Percentiles rank a stretch among this genome's conserved stretches.
phyloP scores from a whole-genome alignment of 2,329 filamentous ascomycete species.

The Trichoderma sp. region DNA sequence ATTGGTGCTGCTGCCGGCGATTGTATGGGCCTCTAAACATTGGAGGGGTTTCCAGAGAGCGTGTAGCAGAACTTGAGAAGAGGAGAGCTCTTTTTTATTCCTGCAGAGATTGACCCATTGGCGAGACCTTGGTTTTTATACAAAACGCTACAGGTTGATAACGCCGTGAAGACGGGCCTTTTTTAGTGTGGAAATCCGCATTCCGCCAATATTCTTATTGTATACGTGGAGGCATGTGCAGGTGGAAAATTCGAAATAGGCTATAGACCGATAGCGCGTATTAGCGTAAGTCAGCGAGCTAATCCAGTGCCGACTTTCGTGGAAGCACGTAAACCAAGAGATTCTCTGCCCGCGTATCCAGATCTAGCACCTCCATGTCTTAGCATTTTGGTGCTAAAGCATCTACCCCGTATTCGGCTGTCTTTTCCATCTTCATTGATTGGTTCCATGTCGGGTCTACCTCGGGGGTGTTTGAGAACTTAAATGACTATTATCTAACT shows the following conservation, averaged over 20 bases:
- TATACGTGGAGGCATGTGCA: background rate
- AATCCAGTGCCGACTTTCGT: background rate
- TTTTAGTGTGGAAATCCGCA: background rate
- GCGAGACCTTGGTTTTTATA: background rate
- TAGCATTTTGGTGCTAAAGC: background rate
- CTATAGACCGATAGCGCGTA: background rate
- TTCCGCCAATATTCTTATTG: background rate
- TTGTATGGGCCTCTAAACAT: background rate
- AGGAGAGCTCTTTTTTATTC: background rate
- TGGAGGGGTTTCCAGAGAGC: background rate
- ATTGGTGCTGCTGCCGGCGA: background rate
- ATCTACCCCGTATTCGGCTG: background rate
- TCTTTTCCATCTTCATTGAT: background rate
- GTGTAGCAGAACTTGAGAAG: background rate
- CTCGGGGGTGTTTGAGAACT: background rate
- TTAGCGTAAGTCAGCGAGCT: background rate
- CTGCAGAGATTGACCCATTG: background rate
- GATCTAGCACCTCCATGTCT: background rate
- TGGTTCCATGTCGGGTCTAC: background rate
- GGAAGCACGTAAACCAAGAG: background rate
- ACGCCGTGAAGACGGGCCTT: constrained; percentile 10
- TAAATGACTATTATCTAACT: background rate
- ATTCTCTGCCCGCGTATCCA: too few relatives aligned
- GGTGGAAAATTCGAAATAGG: background rate
- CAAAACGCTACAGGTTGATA: background rate